phyloP scores from a whole-genome alignment of 2,329 filamentous ascomycete species.

The Trichoderma endophyticum region DNA sequence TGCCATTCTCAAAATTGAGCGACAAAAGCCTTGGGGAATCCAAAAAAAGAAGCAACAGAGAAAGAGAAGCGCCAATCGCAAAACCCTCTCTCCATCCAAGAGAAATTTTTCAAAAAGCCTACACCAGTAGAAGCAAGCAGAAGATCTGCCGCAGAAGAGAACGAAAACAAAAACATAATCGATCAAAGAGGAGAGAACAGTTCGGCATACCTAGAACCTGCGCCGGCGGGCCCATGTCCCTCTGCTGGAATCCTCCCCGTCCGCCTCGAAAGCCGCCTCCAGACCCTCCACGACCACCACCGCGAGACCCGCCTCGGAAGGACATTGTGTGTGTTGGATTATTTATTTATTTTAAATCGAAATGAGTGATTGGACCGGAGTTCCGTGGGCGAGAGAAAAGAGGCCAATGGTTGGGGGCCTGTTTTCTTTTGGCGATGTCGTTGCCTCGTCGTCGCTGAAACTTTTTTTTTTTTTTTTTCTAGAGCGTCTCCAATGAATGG shows the following conservation, averaged over 20 bases:
- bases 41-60: neutral
- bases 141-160: neutral
- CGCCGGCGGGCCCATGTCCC: constrained; percentile 40
- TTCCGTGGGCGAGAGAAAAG: neutral
- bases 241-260: constrained; percentile 39
- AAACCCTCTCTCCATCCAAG: neutral
- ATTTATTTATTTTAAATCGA: neutral
- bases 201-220: constrained; percentile 35
- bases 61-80: neutral
- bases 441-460: neutral
- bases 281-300: constrained; percentile 27
- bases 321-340: constrained; percentile 29
- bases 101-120: neutral
- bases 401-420: constrained; percentile 7
- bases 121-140: neutral
- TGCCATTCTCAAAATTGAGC: neutral
- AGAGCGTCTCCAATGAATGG: neutral
- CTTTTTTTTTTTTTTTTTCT: constrained; percentile 15
- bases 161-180: neutral
- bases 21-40: neutral
- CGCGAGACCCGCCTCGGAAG: constrained; percentile 32
- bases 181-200: neutral
- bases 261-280: constrained; percentile 37
- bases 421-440: neutral
- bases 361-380: neutral